These are phyloP conservation scores for Oidiodendron maius DNA, from an alignment of 495 filamentous ascomycete genomes.

Conservation along the genomic window DNA sequence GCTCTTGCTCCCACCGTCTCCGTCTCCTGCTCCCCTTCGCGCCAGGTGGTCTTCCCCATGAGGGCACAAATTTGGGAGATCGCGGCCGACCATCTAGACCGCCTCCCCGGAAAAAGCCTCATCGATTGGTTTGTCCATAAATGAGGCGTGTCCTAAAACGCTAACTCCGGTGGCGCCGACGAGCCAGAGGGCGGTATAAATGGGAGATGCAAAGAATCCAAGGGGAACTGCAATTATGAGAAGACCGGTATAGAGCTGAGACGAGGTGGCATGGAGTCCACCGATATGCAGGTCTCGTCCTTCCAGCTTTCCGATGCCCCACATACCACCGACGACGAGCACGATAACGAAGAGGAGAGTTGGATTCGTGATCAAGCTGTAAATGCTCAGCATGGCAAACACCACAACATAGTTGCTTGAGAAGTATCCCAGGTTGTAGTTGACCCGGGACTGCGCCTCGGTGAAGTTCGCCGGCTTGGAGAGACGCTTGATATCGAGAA, in stretches of 20 bases:
- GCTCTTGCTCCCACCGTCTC: conserved; percentile 48
- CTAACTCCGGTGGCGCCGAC: conserved; percentile 88
- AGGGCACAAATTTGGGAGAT: conserved; percentile 93
- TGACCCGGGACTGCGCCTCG: conserved; percentile 88
- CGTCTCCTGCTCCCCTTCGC: conserved; percentile 57
- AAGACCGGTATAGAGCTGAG: conserved; percentile 89
- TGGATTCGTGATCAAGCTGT: conserved; percentile 82
- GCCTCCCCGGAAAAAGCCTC: conserved; percentile 99
- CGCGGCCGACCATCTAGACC: conserved; percentile 99
- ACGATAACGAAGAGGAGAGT: conserved; percentile 85
- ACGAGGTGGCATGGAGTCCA: conserved; percentile 73
- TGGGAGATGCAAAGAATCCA: conserved; percentile 73
- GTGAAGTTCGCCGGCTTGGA: conserved; percentile 89
- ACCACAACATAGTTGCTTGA: conserved; percentile 96
- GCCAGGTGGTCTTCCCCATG: conserved; percentile 98
- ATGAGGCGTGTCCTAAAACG: conserved; percentile 88
- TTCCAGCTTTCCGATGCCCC: conserved; percentile 78
- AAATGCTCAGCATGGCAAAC: conserved; percentile 92
- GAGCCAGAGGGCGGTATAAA: conserved; percentile 82
- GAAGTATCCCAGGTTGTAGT: conserved; percentile 96
- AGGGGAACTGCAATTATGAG: conserved; percentile 76
- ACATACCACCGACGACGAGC: conserved; percentile 78
- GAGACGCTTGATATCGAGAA: conserved; percentile 89
- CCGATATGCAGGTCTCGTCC: conserved; percentile 86
- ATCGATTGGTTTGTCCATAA: conserved; percentile 99